A percentile compares a stretch with the other conserved stretches of the same genome.
phyloP scores from a whole-genome alignment of 1,284 basidiomycete genomes.

The Cystobasidium slooffiae region DNA sequence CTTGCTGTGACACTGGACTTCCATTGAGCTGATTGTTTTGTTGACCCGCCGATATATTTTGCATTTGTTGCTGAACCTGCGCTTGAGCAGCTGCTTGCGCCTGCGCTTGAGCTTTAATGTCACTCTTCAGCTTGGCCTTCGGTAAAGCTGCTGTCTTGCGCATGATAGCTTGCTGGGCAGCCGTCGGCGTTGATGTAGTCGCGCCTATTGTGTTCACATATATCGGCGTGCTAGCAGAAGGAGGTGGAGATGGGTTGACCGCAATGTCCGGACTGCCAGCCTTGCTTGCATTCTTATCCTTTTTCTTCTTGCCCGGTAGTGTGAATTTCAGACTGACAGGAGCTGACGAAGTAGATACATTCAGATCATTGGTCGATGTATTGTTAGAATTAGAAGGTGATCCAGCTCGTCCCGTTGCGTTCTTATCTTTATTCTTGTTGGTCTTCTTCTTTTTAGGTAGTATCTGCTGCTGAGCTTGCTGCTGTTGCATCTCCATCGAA shows the following conservation, averaged over 20 bases:
- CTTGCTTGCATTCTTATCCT: conserved; percentile 33
- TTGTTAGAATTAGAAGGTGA: conserved; percentile 13
- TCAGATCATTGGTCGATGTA: background rate
- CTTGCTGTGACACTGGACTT: conserved; percentile 9
- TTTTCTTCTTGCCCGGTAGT: conserved; percentile 37
- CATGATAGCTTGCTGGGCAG: conserved; percentile 41
- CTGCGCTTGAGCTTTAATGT: conserved; percentile 31
- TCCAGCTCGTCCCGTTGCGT: conserved; percentile 17
- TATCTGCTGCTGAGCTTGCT: background rate
- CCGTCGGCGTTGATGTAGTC: background rate
- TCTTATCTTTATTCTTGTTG: conserved; percentile 30
- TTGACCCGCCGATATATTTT: background rate
- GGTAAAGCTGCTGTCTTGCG: conserved; percentile 38
- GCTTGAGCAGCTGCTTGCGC: conserved; percentile 6
- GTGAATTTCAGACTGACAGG: conserved; percentile 35
- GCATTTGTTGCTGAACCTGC: conserved; percentile 12
- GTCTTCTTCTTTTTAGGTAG: conserved; percentile 38
- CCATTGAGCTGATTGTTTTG: conserved; percentile 11
- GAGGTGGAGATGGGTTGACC: conserved; percentile 30
- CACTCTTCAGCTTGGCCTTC: conserved; percentile 43
- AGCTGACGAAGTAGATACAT: background rate
- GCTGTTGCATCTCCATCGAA: conserved; percentile 6
- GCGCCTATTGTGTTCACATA: background rate
- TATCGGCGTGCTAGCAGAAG: conserved; percentile 28
- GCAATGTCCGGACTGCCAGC: conserved; percentile 39